Conservation (phyloP, 768 basidiomycete species). For the Collybia sp. region DNA sequence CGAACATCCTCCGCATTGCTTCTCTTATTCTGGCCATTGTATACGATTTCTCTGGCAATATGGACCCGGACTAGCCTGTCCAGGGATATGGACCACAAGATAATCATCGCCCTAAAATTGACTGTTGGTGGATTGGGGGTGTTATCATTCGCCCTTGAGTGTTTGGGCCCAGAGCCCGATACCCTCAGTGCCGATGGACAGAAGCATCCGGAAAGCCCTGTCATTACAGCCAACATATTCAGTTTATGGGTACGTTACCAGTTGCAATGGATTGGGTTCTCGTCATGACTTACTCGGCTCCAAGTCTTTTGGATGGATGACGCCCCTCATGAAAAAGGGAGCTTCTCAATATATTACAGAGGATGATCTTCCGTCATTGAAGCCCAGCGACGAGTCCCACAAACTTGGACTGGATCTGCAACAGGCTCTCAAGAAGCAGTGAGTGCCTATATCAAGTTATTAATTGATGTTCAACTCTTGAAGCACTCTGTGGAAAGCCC, state of each 20-base stretch:
- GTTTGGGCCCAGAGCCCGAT: conserved; percentile 57
- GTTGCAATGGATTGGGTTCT: neutral
- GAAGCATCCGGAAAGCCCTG: conserved; percentile 55
- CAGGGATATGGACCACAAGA: conserved; percentile 21
- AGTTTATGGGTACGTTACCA: conserved; percentile 56
- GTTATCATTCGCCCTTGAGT: conserved; percentile 61
- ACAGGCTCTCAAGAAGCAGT: conserved; percentile 59
- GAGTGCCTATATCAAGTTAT: conserved; percentile 17
- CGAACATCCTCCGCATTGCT: conserved; percentile 67
- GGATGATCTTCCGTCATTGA: conserved; percentile 77
- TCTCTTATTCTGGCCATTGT: conserved; percentile 81
- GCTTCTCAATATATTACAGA: conserved; percentile 68
- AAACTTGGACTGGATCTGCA: conserved; percentile 62
- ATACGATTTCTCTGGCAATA: conserved; percentile 41
- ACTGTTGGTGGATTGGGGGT: conserved; percentile 39
- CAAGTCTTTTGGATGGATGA: conserved; percentile 83
- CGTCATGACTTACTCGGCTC: neutral
- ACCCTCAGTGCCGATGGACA: conserved; percentile 22
- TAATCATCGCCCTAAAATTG: conserved; percentile 41
- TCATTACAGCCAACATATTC: conserved; percentile 75
- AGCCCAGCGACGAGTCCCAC: conserved; percentile 62
- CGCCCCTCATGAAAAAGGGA: conserved; percentile 70
- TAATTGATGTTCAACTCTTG: neutral
- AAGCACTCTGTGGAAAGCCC: conserved; percentile 69
- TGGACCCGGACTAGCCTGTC: conserved; percentile 57